Evolutionary conservation across 768 basidiomycete species (phyloP).

Genomic region (Boletus fagicola): DNA sequence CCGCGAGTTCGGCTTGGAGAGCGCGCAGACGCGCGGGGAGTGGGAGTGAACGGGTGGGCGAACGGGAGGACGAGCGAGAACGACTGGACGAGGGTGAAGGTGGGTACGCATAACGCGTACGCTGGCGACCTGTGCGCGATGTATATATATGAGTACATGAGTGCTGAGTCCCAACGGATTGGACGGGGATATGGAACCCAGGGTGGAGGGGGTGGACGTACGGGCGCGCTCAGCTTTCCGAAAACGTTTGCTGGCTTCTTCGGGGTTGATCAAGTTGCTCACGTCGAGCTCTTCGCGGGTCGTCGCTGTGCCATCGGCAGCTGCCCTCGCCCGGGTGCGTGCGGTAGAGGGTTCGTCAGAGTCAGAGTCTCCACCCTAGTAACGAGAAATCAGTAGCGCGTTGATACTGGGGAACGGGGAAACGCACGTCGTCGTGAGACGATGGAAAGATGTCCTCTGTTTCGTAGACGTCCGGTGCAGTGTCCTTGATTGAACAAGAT

Average conservation of each 20-base stretch:
- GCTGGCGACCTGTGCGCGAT: constrained; percentile 41
- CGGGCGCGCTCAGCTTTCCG: constrained; percentile 66
- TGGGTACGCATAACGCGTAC: constrained; percentile 67
- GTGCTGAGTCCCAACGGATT: neutral
- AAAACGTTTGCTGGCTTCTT: constrained; percentile 70
- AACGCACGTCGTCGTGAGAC: constrained; percentile 49
- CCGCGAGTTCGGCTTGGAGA: constrained; percentile 73
- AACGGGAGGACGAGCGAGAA: constrained; percentile 37
- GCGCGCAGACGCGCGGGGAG: constrained; percentile 59
- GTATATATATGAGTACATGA: neutral
- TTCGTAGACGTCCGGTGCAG: constrained; percentile 89
- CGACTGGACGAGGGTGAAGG: constrained; percentile 53
- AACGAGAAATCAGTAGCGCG: constrained; percentile 7
- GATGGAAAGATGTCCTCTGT: constrained; percentile 75
- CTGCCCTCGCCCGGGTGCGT: constrained; percentile 30
- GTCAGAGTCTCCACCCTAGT: constrained; percentile 51
- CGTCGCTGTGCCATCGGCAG: constrained; percentile 37
- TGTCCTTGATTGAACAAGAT: constrained; percentile 55
- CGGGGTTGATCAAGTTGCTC: constrained; percentile 58
- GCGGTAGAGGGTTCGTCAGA: constrained; percentile 58
- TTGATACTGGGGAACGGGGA: neutral
- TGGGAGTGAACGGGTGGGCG: constrained; percentile 36
- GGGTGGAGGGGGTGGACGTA: constrained; percentile 37
- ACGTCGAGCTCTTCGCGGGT: constrained; percentile 68
- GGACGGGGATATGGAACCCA: neutral